Base-by-base conservation (phyloP, 768 basidiomycete genomes). In the Phallus indusiatus region DNA sequence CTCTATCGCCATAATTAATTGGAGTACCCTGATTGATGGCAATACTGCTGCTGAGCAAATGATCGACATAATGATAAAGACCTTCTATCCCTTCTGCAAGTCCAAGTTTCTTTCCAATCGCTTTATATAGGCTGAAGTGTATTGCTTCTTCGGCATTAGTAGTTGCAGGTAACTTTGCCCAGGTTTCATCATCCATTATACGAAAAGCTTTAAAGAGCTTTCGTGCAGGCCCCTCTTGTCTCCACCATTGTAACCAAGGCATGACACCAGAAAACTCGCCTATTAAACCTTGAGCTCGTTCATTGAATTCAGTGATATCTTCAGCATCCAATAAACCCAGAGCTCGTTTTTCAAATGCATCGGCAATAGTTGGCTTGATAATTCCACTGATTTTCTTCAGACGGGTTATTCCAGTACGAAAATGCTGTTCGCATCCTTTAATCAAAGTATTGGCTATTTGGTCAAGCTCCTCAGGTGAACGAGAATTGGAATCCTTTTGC, bases 91-190 rank as follows among this genome's bases (percentile, higher is more conserved):
- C 71, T 21, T 67, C 65, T 10, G 71, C 51, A 28, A 72, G 64
- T 2, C 14, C 46, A 37, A 63, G 61, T 28, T 62, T 50, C 6
- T 50, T 47, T 14, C 70, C 72, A 55, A 54, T 59, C 1, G 66
- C 71, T 24, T 53, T 16, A 47, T 74, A 73, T 0, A 74, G 22
- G 51, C 70, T 72, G 64, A 64, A 71, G 54, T 75, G 69, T 67
- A 73, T 69, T 0, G 70, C 58, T 55, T 75, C 74, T 51, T 72
- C 70, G 0, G 73, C 68, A 64, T 75, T 75, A 5, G 68, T 73
- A 1, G 67, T 71, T 1, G 62, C 52, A 0, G 72, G 73, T 0
- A 75, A 61, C 1, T 66, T 67, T 7, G 72, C 65, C 71, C 72
- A 75, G 17, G 72, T 24, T 70, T 62, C 57, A 1, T 54, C 53